Base-by-base conservation (phyloP, 2,329 filamentous ascomycete genomes). In the Chaetomiaceae sp. region DNA sequence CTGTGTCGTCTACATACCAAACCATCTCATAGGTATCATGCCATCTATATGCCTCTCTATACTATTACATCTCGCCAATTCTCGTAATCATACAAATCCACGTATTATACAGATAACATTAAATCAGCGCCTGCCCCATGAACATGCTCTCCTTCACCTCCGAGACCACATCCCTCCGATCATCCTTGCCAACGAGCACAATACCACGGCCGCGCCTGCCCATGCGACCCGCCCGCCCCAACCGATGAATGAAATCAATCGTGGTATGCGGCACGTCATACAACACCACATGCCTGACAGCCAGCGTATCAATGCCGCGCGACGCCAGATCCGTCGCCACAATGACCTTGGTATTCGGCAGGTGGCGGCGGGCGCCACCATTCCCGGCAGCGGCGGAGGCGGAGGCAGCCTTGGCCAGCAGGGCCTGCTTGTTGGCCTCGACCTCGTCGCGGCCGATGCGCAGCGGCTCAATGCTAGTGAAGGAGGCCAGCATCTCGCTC, bases 211-310 rank as follows among this genome's bases (percentile, higher is more conserved):
- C 93, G 63, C 93, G 78, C 51, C 89, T 79, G 3, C 89, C 89
- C 88, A 97, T 97, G 27, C 93, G 79, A 0, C 93, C 93, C 1
- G 93, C 88, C 47, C 93, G 79, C 14, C 93, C 93, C 4, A 97
- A 79, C 14, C 94, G 84, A 66, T 98, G 94, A 60, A 98, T 96
- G 60, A 98, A 98, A 66, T 98, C 94, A 50, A 98, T 94, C 0
- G 89, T 95, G 0, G 88, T 95, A 62, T 97, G 91, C 4, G 93
- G 93, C n/a, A 98, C 91, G 63, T 98, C 89, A 65, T 95, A 97
- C 20, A 98, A 70, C 45, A 98, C 84, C 42, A 98, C 93, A 56
- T 95, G 88, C 47, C 87, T 79, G 15, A 97, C 91, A 15, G 88
- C 85, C 24, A 96, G 69, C 0, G 93, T 98, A 65, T 98, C 93